A percentile compares a stretch with the other conserved stretches of the same genome.
Evolutionary conservation across 2,329 filamentous ascomycete genomes (phyloP).

Genomic region (Epicoccum sorghinum): DNA sequence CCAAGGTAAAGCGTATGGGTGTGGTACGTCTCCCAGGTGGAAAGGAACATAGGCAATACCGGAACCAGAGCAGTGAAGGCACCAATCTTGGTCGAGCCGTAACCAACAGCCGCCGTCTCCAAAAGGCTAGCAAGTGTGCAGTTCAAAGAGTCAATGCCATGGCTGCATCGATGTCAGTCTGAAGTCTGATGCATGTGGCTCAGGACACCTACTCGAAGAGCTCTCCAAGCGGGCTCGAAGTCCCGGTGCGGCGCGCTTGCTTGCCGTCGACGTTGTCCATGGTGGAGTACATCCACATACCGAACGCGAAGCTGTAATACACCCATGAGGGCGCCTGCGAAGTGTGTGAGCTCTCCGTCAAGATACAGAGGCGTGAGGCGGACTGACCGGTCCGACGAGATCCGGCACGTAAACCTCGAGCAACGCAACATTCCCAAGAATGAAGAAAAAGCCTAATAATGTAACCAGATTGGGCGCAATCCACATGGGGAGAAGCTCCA

Average conservation of each 20-base stretch:
- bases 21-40: slow-evolving; percentile 99
- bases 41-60: slow-evolving; percentile 98
- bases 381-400: slow-evolving; percentile 81
- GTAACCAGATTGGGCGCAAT: slow-evolving; percentile 98
- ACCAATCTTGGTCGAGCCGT: slow-evolving; percentile 82
- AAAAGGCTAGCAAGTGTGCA: slow-evolving; percentile 91
- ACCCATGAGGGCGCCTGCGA: slow-evolving; percentile 82
- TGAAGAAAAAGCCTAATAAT: slow-evolving; percentile 91
- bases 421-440: slow-evolving; percentile 79
- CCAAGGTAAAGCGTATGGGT: slow-evolving; percentile 96
- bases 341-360: slow-evolving; percentile 17
- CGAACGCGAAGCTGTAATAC: slow-evolving; percentile 94
- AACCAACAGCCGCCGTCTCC: slow-evolving; percentile 90
- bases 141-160: slow-evolving; percentile 97
- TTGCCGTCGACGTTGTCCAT: slow-evolving; percentile 99
- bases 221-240: slow-evolving; percentile 92
- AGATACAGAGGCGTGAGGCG: background rate
- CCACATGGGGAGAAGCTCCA: slow-evolving; percentile 92
- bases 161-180: slow-evolving; percentile 54
- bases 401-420: slow-evolving; percentile 86
- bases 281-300: slow-evolving; percentile 97
- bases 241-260: slow-evolving; percentile 91
- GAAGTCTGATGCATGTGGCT: slow-evolving; percentile 31
- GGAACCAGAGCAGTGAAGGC: slow-evolving; percentile 91
- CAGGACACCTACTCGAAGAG: slow-evolving; percentile 75